phyloP scores from a whole-genome alignment of 176 grass and related monocot species.

The Melocanna baccifera region DNA sequence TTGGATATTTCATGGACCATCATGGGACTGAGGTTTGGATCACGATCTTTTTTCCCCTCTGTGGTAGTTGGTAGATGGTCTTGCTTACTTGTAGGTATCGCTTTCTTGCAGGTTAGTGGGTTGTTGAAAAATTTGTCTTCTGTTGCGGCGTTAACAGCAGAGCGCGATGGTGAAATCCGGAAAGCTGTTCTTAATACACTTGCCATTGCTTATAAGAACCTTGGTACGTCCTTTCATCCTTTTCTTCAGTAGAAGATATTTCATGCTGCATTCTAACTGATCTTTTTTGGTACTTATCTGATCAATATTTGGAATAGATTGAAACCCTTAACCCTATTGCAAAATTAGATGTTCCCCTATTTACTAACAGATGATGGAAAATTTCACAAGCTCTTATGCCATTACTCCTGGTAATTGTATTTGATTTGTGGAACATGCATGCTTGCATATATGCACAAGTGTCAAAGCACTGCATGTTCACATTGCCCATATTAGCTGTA shows the following conservation, averaged over 20 bases:
- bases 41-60: not conserved
- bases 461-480: not conserved
- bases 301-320: not conserved
- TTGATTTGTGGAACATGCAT: not conserved
- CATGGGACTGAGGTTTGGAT: conserved; percentile 71
- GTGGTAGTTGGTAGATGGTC: not conserved
- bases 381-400: not conserved
- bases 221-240: conserved; percentile 43
- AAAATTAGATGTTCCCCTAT: not conserved
- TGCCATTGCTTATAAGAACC: conserved; percentile 95
- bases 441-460: not conserved
- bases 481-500: not conserved
- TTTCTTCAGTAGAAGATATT: not conserved
- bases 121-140: conserved; percentile 94
- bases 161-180: conserved; percentile 94
- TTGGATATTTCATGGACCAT: conserved; percentile 89
- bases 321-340: not conserved
- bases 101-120: conserved; percentile 74
- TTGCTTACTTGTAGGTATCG: not conserved
- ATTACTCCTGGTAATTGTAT: not conserved
- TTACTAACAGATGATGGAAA: not conserved
- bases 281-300: not conserved
- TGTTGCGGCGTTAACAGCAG: conserved; percentile 83
- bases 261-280: not conserved
- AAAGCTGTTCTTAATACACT: conserved; percentile 97